Conservation (phyloP, 2,329 filamentous ascomycete genomes). For the Alternaria brassicae region DNA sequence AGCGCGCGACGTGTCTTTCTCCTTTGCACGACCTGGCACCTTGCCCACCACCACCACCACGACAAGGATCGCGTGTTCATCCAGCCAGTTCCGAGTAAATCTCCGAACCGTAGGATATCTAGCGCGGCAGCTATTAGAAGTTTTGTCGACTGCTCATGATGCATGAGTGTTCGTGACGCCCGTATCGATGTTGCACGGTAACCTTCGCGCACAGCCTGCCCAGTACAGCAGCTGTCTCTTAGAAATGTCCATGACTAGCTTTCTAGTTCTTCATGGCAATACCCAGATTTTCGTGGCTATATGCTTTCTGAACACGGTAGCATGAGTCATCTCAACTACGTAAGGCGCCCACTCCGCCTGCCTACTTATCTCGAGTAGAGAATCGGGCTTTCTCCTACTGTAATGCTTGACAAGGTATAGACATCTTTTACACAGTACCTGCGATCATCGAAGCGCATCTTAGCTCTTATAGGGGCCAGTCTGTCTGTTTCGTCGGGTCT, state of each 20-base stretch:
- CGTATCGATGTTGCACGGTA: too few species aligned
- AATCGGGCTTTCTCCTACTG: too few species aligned
- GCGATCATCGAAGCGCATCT: slow-evolving; percentile 23
- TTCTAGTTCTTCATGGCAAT: too few species aligned
- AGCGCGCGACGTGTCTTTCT: not conserved
- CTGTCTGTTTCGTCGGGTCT: slow-evolving; percentile 35
- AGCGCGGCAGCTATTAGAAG: not conserved
- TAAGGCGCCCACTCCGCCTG: not conserved
- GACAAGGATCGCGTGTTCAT: not conserved
- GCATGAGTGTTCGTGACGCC: not conserved
- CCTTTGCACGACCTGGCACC: not conserved
- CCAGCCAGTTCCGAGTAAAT: not conserved
- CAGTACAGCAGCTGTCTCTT: not conserved
- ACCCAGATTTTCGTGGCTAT: too few species aligned
- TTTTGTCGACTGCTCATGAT: not conserved
- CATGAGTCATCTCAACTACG: not conserved
- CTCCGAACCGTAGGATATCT: not conserved
- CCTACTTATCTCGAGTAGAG: not conserved
- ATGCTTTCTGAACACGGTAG: not conserved
- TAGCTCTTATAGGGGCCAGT: slow-evolving; percentile 33
- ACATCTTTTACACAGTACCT: not conserved
- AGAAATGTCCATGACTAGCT: not conserved
- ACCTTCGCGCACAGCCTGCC: too few species aligned
- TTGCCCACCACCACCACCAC: not conserved
- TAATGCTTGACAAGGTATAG: too few species aligned